Base-by-base conservation (phyloP, 2,329 filamentous ascomycete species). In the Beauveria pseudobassiana region DNA sequence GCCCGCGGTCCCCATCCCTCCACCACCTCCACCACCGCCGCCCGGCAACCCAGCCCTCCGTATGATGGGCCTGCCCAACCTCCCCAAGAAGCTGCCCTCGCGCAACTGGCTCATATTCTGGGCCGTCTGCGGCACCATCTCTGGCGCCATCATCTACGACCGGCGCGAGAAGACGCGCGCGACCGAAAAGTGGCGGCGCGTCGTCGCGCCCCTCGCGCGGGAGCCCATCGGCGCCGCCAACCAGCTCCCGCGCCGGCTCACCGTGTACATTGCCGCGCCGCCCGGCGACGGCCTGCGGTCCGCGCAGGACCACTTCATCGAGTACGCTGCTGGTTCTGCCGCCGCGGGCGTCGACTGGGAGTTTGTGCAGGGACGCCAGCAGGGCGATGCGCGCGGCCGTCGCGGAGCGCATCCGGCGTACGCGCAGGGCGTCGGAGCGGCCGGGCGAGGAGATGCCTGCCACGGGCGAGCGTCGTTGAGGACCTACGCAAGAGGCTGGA, bases 61-160 rank as follows among this genome's bases (percentile, higher is more conserved):
- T 65, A 89, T 90, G 82, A 86, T 95, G 77, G 93, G 93, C 62
- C 79, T 99, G 63, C 93, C 93, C 56, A 89, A 88, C 67, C 84
- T 97, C 64, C 89, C 90, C 63, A 83, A 87, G 68, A 91, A 87
- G 75, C 85, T 99, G 20, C 95, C 95, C 8, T 98, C 93, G 20
- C 89, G 95, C 64, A 98, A 98, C 74, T 99, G 95, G 95, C 86
- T 95, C 77, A 97, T 99, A 70, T 99, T 99, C 78, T 86, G 93
- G 75, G 81, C 88, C 52, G 74, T 98, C 61, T 88, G 88, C 12
- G 87, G 87, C 59, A 85, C 90, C 52, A 89, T 96, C 71, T 86
- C 90, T 6, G 86, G 85, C 18, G 89, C 91, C 58, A 82, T 98
- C 61, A 83, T 95, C 71, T 97, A 99, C 80, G 95, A 99, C 76